These are phyloP conservation scores for Neonectria magnoliae DNA, from an alignment of 2,329 filamentous ascomycete species.

Conservation along the genomic window DNA sequence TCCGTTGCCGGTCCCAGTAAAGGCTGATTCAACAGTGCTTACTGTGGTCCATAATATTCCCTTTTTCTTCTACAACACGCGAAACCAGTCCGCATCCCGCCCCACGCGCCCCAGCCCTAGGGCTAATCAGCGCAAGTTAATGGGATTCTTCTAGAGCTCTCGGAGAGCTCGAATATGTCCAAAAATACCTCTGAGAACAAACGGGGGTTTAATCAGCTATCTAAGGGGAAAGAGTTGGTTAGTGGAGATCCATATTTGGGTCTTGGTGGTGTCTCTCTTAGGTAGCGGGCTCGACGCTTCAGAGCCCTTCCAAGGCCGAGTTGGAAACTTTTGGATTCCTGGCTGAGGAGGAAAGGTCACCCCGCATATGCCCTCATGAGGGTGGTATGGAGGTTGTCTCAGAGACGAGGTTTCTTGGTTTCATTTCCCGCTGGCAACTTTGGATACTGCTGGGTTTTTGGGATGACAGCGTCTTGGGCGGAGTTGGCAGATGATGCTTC, in stretches of 20 bases:
- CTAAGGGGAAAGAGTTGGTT: background rate
- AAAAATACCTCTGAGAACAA: background rate
- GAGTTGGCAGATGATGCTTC: slow-evolving; percentile 11
- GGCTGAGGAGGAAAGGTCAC: slow-evolving; percentile 1
- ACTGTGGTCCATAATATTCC: background rate
- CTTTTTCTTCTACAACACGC: slow-evolving; percentile 6
- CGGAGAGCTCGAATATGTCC: background rate
- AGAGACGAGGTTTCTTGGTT: slow-evolving; percentile 2
- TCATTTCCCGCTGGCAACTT: slow-evolving; percentile 3
- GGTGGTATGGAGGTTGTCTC: background rate
- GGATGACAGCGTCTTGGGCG: slow-evolving; percentile 6
- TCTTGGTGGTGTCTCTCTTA: background rate
- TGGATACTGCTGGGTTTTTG: slow-evolving; percentile 5
- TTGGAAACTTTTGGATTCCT: slow-evolving; percentile 3
- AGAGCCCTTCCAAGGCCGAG: background rate
- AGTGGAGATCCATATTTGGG: background rate
- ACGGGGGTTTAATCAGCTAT: background rate
- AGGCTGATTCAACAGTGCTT: slow-evolving; percentile 36
- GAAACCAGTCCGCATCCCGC: slow-evolving; percentile 1
- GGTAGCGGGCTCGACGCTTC: slow-evolving; percentile 6
- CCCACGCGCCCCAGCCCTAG: background rate
- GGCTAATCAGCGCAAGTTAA: slow-evolving; percentile 5
- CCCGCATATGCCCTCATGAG: background rate
- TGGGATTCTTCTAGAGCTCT: background rate
- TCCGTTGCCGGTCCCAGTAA: slow-evolving; percentile 39